A percentile compares a stretch with the other conserved stretches of the same genome.
Conservation (phyloP, 257 asterid genomes). For the Lantana camara region DNA sequence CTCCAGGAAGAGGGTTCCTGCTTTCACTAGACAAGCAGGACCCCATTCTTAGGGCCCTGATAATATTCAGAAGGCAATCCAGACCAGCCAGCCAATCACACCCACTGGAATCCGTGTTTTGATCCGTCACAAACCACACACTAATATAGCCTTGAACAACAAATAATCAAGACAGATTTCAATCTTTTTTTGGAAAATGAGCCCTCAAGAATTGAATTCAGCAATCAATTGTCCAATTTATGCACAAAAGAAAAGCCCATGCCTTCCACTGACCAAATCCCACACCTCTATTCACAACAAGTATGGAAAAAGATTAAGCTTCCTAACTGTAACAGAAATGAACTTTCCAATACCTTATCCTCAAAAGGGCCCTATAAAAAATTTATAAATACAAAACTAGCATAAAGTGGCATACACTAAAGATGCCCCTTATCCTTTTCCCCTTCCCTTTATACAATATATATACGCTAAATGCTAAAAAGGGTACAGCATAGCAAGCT, state of each 20-base stretch:
- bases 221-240: constrained; percentile 1
- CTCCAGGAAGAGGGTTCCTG: constrained; percentile 67
- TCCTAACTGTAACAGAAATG: constrained; percentile 1
- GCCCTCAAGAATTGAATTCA: constrained; percentile 4
- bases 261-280: not conserved
- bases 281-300: not conserved
- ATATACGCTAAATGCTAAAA: constrained; percentile 26
- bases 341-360: constrained; percentile 20
- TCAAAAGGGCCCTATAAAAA: constrained; percentile 12
- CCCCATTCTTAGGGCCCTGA: constrained; percentile 94
- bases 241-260: constrained; percentile 12
- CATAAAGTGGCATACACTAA: not conserved
- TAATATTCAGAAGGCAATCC: constrained; percentile 67
- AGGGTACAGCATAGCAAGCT: not conserved
- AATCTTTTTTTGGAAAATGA: constrained; percentile 8
- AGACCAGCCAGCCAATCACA: constrained; percentile 59
- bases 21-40: constrained; percentile 86
- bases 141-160: constrained; percentile 20
- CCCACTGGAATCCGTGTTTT: constrained; percentile 44
- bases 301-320: constrained; percentile 8
- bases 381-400: not conserved
- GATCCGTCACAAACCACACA: constrained; percentile 54
- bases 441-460: not conserved
- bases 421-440: constrained; percentile 13
- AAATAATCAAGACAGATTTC: constrained; percentile 19